phyloP scores from a whole-genome alignment of 2,329 filamentous ascomycete genomes.

The Xylaria multiplex region DNA sequence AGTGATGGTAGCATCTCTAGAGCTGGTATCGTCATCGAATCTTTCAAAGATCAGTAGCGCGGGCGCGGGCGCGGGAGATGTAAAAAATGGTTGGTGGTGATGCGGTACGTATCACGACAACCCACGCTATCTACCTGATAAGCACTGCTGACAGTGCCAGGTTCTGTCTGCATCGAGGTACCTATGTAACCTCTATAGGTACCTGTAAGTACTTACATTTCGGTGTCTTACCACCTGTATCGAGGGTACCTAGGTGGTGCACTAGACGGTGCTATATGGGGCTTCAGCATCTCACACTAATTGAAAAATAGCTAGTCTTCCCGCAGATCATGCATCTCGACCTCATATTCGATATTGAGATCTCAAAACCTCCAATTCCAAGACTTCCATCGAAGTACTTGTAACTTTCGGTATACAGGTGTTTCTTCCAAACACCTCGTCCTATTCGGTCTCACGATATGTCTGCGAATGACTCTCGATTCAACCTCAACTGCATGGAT shows the following conservation, averaged over 20 bases:
- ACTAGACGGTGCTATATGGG: no score
- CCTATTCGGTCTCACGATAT: background rate
- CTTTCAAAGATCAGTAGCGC: constrained; percentile 12
- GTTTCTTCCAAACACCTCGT: background rate
- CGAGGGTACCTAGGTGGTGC: no score
- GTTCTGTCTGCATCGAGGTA: background rate
- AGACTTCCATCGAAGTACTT: background rate
- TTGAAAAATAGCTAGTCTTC: no score
- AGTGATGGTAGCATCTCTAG: constrained; percentile 30
- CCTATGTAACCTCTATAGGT: background rate
- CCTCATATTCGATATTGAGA: no score
- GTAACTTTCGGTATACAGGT: background rate
- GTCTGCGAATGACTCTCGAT: background rate
- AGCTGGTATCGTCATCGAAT: constrained; percentile 21
- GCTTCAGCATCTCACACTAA: no score
- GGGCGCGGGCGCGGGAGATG: constrained; percentile 2
- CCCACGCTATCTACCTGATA: background rate
- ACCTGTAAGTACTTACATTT: background rate
- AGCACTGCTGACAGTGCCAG: constrained; percentile 29
- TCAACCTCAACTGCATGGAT: background rate
- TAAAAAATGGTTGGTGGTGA: constrained; percentile 29
- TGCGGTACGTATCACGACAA: constrained; percentile 12
- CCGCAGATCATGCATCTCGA: background rate
- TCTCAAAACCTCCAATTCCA: background rate
- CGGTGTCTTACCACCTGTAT: background rate